These are phyloP conservation scores for Wallacemonas collosoma DNA, from an alignment of 208 protist species.

Conservation along the genomic window DNA sequence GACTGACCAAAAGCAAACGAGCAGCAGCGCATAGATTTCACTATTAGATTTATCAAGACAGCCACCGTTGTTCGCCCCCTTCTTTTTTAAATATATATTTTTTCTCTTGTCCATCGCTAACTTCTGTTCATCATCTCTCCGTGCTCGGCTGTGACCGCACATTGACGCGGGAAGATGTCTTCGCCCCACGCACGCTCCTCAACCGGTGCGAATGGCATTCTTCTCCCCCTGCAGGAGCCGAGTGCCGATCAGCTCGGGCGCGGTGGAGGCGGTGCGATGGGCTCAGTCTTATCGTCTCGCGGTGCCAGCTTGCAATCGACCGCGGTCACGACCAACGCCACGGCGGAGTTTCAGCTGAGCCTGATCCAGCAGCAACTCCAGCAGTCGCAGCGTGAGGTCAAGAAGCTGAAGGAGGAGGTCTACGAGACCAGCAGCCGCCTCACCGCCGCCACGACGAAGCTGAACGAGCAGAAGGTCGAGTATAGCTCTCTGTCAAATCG, in stretches of 20 bases:
- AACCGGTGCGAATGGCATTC: neutral
- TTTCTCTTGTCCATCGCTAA: too few relatives aligned
- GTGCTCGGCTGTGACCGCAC: too few relatives aligned
- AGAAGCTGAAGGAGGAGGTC: slow-evolving; percentile 50
- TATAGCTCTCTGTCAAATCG: slow-evolving; percentile 63
- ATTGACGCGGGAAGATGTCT: neutral
- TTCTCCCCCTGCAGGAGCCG: slow-evolving; percentile 11
- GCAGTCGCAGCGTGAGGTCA: slow-evolving; percentile 49
- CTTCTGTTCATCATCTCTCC: too few relatives aligned
- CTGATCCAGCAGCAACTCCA: slow-evolving; percentile 68
- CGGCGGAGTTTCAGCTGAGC: slow-evolving; percentile 57
- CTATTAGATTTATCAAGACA: too few relatives aligned
- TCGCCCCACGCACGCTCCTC: neutral
- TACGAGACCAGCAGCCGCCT: slow-evolving; percentile 42
- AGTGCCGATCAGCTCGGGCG: neutral
- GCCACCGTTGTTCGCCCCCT: too few relatives aligned
- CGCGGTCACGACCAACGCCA: slow-evolving; percentile 25
- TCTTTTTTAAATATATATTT: too few relatives aligned
- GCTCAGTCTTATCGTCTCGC: neutral
- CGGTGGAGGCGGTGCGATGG: neutral
- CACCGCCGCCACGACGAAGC: slow-evolving; percentile 31
- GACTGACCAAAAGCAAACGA: too few relatives aligned
- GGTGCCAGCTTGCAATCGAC: slow-evolving; percentile 10
- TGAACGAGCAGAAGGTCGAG: slow-evolving; percentile 71
- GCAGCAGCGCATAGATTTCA: too few relatives aligned